Base-by-base conservation (phyloP, 352 stramenopile genomes). In the Phytopythium sindhum region DNA sequence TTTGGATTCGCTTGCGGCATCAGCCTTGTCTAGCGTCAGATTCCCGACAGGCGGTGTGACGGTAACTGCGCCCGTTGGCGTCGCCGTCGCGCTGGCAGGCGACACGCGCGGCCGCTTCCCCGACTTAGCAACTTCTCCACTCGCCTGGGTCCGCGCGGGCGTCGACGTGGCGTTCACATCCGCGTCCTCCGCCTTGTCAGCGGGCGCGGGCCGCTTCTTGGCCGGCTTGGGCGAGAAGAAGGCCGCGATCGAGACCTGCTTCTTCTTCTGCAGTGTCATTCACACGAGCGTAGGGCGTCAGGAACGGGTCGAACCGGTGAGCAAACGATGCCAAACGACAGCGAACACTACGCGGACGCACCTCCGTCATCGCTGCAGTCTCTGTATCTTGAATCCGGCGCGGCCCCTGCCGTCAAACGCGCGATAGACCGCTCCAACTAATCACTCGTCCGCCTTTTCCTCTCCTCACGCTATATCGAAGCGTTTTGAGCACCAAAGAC, bases 231-330 rank as follows among this genome's bases (percentile, higher is more conserved):
- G 86, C 47, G 86, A 90, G 67, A 95, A 95, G 65, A 93, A 95
- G 60, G 81, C 67, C 45, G 79, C 77, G 67, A 95, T 90, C 14
- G 81, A 86, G 39, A 76, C 80, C 68, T 95, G 84, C 61, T 95
- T 92, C 63, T 85, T 87, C 64, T 80, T 70, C 70, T 81, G 42
- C 4, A 5, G n/a, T 1, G 23, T 8, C 12, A 31, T 31, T 11
- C 21, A 26, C 24, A 6, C 12, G 50, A 0, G 15, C 11, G 17
- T 35, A 55, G 9, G 12, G 45, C 10, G n/a, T 17, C 23, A 26
- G 23, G 8, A 31, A 17, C 0, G 6, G 45, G 9, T 31, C 23
- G 10, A 26, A 31, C 31, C 47, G 21, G 17, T 17, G 24, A 2
- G 14, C 12, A 23, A 21, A 28, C 47, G 24, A 14, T 26, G 23